phyloP scores from a whole-genome alignment of 2,329 filamentous ascomycete species.

The Hysterium pulicare region DNA sequence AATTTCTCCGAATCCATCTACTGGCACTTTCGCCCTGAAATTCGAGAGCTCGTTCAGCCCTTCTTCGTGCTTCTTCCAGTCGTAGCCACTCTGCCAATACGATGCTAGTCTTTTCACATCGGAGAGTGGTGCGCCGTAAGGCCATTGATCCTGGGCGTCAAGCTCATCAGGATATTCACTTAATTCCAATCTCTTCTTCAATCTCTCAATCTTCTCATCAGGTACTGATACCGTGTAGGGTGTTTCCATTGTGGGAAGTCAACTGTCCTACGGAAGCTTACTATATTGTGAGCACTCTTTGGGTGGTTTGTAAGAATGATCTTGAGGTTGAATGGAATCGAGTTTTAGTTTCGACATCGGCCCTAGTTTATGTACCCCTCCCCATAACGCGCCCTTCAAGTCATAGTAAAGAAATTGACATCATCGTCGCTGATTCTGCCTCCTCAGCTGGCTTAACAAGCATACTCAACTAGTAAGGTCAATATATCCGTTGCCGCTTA shows the following conservation, averaged over 20 bases:
- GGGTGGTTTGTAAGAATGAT: no score
- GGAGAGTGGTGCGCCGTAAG: constrained; percentile 57
- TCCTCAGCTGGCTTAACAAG: no score
- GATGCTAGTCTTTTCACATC: constrained; percentile 58
- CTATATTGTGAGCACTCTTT: no score
- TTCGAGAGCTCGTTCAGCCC: constrained; percentile 61
- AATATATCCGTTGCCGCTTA: no score
- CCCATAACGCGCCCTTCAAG: no score
- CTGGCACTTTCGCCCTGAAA: constrained; percentile 51
- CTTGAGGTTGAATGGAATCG: no score
- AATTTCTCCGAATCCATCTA: constrained; percentile 58
- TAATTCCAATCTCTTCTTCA: constrained; percentile 54
- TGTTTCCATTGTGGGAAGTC: neutral
- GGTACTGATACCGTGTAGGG: constrained; percentile 47
- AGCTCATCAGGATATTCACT: constrained; percentile 57
- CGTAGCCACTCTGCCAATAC: constrained; percentile 56
- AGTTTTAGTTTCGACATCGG: no score
- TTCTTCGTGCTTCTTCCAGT: constrained; percentile 61
- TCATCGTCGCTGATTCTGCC: no score
- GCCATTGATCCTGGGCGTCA: constrained; percentile 46
- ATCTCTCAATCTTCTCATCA: constrained; percentile 50
- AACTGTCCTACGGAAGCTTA: no score
- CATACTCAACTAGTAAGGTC: no score
- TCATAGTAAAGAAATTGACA: no score
- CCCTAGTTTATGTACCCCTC: no score